A percentile compares a stretch with the other conserved stretches of the same genome.
Conservation (phyloP, 2,329 filamentous ascomycete species). For the Colletotrichum orchidophilum region DNA sequence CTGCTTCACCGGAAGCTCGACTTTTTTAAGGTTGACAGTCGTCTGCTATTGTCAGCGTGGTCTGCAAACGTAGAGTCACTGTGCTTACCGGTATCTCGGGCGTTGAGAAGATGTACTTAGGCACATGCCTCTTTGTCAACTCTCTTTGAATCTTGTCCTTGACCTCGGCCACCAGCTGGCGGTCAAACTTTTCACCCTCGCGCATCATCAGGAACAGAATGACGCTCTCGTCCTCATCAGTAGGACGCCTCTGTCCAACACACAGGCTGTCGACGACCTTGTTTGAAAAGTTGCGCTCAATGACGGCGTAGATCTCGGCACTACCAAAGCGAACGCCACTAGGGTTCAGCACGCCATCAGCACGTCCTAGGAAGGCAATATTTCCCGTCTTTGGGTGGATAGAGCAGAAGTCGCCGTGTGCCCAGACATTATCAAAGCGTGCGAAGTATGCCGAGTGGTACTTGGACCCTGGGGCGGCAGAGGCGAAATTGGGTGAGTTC, state of each 20-base stretch:
- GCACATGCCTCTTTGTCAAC: conserved; percentile 78
- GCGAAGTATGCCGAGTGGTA: conserved; percentile 71
- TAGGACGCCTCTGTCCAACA: conserved; percentile 77
- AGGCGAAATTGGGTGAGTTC: conserved; percentile 38
- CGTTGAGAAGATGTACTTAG: conserved; percentile 81
- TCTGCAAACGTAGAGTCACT: background rate
- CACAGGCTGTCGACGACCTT: conserved; percentile 78
- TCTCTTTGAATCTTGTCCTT: conserved; percentile 73
- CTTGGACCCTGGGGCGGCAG: conserved; percentile 59
- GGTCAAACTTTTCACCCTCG: conserved; percentile 65
- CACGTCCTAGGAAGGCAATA: conserved; percentile 73
- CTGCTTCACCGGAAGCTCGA: conserved; percentile 85
- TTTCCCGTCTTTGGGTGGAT: conserved; percentile 74
- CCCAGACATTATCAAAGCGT: conserved; percentile 76
- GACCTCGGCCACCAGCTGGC: conserved; percentile 63
- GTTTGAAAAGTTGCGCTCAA: conserved; percentile 72
- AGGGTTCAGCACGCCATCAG: conserved; percentile 84
- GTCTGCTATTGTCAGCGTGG: conserved; percentile 59
- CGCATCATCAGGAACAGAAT: conserved; percentile 66
- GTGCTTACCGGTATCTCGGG: conserved; percentile 79
- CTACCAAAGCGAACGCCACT: conserved; percentile 82
- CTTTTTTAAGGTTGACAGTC: conserved; percentile 86
- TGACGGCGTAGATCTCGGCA: conserved; percentile 80
- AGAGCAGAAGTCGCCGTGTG: conserved; percentile 82
- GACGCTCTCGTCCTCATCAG: conserved; percentile 63